Conservation (phyloP, 371 early-diverging fungal species). For the Mortierella sp. region DNA sequence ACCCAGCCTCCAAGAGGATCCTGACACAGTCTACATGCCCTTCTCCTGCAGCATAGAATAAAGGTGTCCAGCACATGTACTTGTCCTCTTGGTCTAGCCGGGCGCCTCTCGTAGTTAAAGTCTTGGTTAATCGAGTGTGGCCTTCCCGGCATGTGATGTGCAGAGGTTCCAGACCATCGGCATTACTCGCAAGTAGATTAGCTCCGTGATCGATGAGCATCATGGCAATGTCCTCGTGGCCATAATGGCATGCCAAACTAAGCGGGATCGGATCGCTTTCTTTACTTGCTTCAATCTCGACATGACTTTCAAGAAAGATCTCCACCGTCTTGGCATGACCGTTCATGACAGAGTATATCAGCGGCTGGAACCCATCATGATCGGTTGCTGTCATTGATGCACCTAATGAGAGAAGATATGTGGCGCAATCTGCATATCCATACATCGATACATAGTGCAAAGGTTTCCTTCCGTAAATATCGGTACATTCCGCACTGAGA, state of each 20-base stretch:
- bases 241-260: constrained; percentile 90
- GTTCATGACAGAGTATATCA: constrained; percentile 88
- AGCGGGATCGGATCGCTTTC: constrained; percentile 77
- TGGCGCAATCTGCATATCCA: constrained; percentile 80
- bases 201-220: constrained; percentile 83
- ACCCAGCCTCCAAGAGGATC: constrained; percentile 85
- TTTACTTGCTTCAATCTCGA: constrained; percentile 74
- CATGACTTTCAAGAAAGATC: constrained; percentile 75
- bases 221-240: constrained; percentile 86
- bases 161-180: constrained; percentile 87
- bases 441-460: constrained; percentile 95
- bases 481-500: constrained; percentile 74
- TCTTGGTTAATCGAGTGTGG: constrained; percentile 76
- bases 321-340: constrained; percentile 84
- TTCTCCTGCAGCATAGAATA: constrained; percentile 95
- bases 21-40: constrained; percentile 89
- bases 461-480: constrained; percentile 91
- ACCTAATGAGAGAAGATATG: constrained; percentile 70
- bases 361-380: constrained; percentile 90
- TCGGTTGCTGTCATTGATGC: constrained; percentile 79
- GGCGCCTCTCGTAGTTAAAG: constrained; percentile 80
- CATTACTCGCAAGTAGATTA: constrained; percentile 66
- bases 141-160: constrained; percentile 94
- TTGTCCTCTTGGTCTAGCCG: constrained; percentile 87
- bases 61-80: constrained; percentile 95